Base-by-base conservation (phyloP, 1,284 basidiomycete species). In the Pholiota adiposa region DNA sequence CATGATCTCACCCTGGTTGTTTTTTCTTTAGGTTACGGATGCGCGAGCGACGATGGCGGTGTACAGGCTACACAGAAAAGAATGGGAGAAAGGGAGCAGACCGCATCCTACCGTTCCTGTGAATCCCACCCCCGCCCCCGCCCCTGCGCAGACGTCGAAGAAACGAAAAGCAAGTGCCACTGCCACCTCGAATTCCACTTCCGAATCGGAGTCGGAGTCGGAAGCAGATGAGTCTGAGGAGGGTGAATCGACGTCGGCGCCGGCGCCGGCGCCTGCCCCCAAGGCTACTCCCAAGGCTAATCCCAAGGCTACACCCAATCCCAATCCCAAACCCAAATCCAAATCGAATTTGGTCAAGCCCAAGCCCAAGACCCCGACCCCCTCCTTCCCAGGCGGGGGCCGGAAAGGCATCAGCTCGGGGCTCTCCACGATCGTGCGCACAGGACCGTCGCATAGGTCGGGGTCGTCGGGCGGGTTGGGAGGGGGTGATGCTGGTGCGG, bases 11-110 rank as follows among this genome's bases (percentile, higher is more conserved):
- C n/a, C n/a, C n/a, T n/a, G n/a, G n/a, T n/a, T n/a, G 55, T 51
- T 44, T 38, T 29, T 44, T 19, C 27, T 36, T 7, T 65, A 96
- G 94, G 87, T 97, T 6, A 94, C 89, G 23, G 96, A 99, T 72
- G 96, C 97, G 1, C 83, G 95, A 50, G 96, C 96, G 0, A 95
- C 97, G 0, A 98, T 99, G 95, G 96, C 94, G 0, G 79, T 98
- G 23, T 99, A 93, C 75, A 83, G 95, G 6, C 73, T 97, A n/a
- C 85, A 97, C 72, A 90, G 92, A 69, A 86, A 86, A 59, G 84
- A 87, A 54, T 98, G 94, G 95, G 96, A 98, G 65, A 82, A 80
- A 54, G 76, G 61, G 7, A 61, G 59, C 31, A 51, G 58, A 1
- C 65, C 51, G 27, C 54, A 49, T n/a, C 38, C 41, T 38, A 27